phyloP scores from a whole-genome alignment of 2,329 filamentous ascomycete genomes.

The Purpureocillium lavendulum region DNA sequence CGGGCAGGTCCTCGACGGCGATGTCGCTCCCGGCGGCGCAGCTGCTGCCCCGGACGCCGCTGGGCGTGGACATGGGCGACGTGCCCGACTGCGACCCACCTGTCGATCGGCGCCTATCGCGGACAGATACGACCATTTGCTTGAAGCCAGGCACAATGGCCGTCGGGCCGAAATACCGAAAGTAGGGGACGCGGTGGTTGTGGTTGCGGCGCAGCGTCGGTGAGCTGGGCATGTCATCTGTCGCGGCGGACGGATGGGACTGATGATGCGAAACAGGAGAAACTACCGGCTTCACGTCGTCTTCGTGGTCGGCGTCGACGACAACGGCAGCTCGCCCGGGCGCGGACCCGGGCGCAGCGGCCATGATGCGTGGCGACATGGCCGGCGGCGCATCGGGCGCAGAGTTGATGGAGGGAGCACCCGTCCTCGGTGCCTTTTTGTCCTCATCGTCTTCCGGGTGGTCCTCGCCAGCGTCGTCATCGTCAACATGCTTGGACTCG shows the following conservation, averaged over 20 bases:
- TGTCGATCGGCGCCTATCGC: conserved; percentile 54
- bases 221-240: conserved; percentile 24
- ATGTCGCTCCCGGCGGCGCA: conserved; percentile 34
- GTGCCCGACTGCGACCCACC: conserved; percentile 47
- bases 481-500: conserved; percentile 13
- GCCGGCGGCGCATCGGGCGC: neutral
- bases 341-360: neutral
- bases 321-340: conserved; percentile 1
- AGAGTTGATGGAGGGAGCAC: neutral
- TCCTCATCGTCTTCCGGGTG: neutral
- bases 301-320: conserved; percentile 17
- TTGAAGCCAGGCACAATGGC: conserved; percentile 89
- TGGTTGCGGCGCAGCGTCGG: conserved; percentile 40
- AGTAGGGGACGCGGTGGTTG: conserved; percentile 71
- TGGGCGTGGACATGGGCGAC: conserved; percentile 36
- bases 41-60: conserved; percentile 26
- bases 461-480: conserved; percentile 2
- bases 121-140: conserved; percentile 78
- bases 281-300: conserved; percentile 9
- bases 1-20: conserved; percentile 49
- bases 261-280: conserved; percentile 8
- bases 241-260: conserved; percentile 5
- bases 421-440: neutral
- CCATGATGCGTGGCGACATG: neutral
- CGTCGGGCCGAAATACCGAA: conserved; percentile 83